Conservation (phyloP, 1,284 basidiomycete genomes). For the Heimioporus punctisporus region DNA sequence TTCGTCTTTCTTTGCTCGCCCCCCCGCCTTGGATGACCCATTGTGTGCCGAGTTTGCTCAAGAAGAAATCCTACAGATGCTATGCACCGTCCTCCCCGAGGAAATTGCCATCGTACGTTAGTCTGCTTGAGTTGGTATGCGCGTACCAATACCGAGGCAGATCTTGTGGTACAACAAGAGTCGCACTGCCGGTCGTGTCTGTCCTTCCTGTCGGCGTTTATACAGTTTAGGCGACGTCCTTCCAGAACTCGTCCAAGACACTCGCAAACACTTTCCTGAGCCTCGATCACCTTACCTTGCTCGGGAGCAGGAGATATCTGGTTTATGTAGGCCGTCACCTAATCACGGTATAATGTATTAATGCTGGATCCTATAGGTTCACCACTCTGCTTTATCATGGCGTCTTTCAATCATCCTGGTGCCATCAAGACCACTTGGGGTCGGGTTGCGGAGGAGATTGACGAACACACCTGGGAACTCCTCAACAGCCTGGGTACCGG, state of each 20-base stretch:
- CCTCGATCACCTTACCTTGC: conserved; percentile 45
- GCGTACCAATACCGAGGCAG: conserved; percentile 37
- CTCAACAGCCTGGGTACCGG: conserved; percentile 48
- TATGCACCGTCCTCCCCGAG: conserved; percentile 65
- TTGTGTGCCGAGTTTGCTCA: conserved; percentile 75
- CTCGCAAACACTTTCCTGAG: conserved; percentile 24
- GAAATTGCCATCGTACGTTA: conserved; percentile 66
- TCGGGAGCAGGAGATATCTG: conserved; percentile 72
- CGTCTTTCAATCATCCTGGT: conserved; percentile 63
- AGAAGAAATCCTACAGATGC: conserved; percentile 71
- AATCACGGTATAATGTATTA: neutral
- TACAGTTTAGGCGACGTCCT: conserved; percentile 69
- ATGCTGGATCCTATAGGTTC: conserved; percentile 52
- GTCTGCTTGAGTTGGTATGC: neutral
- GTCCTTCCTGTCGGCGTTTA: conserved; percentile 73
- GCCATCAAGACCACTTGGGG: conserved; percentile 75
- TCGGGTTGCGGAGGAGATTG: conserved; percentile 64
- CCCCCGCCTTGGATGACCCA: conserved; percentile 58
- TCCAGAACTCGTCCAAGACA: conserved; percentile 45
- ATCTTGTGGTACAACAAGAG: conserved; percentile 87
- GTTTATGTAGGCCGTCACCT: conserved; percentile 56
- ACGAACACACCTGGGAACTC: conserved; percentile 62
- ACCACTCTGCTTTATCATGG: conserved; percentile 72
- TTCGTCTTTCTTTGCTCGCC: conserved; percentile 62
- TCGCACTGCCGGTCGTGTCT: conserved; percentile 63